A percentile compares a stretch with the other conserved stretches of the same genome.
phyloP scores from a whole-genome alignment of 345 rosid genomes.

The Eucalyptus regnans region DNA sequence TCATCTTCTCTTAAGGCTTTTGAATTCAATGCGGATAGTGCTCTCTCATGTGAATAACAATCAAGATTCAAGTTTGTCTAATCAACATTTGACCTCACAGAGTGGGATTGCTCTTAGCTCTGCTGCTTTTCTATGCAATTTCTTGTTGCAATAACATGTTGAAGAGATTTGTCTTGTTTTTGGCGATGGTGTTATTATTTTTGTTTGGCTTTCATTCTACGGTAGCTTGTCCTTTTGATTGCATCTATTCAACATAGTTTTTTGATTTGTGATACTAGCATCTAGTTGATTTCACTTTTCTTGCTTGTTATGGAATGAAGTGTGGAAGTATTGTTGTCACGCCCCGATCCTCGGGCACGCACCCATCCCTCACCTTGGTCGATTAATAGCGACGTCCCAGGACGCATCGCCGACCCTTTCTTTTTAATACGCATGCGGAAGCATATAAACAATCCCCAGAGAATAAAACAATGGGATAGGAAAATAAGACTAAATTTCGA shows the following conservation, averaged over 20 bases:
- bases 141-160: neutral
- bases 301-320: neutral
- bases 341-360: too few species aligned
- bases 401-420: too few species aligned
- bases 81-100: neutral
- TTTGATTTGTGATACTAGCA: neutral
- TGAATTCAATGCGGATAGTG: neutral
- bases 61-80: neutral
- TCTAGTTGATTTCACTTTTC: neutral
- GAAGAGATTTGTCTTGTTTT: neutral
- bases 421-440: too few species aligned
- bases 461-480: too few species aligned
- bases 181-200: neutral
- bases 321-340: neutral
- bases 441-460: too few species aligned
- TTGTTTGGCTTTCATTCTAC: neutral
- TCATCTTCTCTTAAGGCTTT: neutral
- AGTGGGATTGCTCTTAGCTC: neutral
- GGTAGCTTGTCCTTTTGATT: neutral
- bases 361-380: too few species aligned
- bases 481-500: too few species aligned
- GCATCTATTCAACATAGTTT: neutral
- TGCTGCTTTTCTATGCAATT: neutral
- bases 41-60: neutral
- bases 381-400: too few species aligned